Conservation (phyloP, 2,329 filamentous ascomycete species). For the Parafenestella ontariensis region DNA sequence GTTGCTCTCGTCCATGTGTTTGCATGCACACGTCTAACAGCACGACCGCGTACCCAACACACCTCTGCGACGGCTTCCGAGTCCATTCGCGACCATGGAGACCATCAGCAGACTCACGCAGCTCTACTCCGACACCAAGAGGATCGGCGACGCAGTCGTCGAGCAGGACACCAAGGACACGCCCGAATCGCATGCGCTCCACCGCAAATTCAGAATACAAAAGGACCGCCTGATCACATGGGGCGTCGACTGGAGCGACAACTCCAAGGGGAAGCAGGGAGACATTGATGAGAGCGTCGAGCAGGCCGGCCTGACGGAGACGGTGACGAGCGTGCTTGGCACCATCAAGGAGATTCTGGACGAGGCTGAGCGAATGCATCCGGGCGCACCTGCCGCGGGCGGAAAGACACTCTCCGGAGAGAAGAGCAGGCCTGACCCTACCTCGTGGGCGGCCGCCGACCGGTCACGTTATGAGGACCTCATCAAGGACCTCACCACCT, state of each 20-base stretch:
- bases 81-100: constrained; percentile 36
- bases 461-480: constrained; percentile 80
- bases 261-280: constrained; percentile 62
- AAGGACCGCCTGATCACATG: constrained; percentile 80
- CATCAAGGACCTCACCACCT: constrained; percentile 75
- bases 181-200: constrained; percentile 73
- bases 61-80: constrained; percentile 4
- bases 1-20: constrained; percentile 26
- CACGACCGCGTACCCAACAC: constrained; percentile 17
- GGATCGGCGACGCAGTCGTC: constrained; percentile 74
- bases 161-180: constrained; percentile 65
- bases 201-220: constrained; percentile 80
- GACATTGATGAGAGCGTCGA: constrained; percentile 76
- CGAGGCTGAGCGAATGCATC: constrained; percentile 76
- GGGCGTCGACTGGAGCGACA: constrained; percentile 83
- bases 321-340: constrained; percentile 78
- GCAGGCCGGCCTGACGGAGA: constrained; percentile 73
- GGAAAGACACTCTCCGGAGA: constrained; percentile 43
- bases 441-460: constrained; percentile 63
- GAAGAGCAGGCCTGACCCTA: constrained; percentile 45
- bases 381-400: constrained; percentile 50
- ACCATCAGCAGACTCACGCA: constrained; percentile 51
- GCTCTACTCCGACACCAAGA: constrained; percentile 83
- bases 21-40: constrained; percentile 13
- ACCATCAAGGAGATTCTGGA: constrained; percentile 82